phyloP scores from a whole-genome alignment of 1,139 yeast species.

The Magnusiomyces suaveolens region DNA sequence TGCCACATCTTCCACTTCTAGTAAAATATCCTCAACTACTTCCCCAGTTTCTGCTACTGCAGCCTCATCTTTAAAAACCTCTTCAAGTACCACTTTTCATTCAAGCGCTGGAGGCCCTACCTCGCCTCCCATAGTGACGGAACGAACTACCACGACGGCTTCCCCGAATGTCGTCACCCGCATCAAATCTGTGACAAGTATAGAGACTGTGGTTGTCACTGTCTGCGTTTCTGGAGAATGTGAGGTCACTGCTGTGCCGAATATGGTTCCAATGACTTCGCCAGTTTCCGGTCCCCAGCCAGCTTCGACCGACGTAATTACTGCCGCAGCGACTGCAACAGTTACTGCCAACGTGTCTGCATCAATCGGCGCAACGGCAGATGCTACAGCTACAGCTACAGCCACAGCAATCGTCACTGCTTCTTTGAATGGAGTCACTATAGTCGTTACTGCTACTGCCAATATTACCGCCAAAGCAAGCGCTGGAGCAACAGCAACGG shows the following conservation, averaged over 20 bases:
- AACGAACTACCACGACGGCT: neutral
- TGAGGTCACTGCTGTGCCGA: neutral
- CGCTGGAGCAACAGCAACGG: neutral
- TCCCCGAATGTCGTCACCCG: neutral
- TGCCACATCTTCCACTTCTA: neutral
- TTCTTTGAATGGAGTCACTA: neutral
- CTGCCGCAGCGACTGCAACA: neutral
- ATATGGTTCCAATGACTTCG: neutral
- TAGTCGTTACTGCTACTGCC: neutral
- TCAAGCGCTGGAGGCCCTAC: no score
- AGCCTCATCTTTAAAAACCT: neutral
- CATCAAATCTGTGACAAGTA: neutral
- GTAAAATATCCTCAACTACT: neutral
- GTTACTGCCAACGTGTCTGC: neutral
- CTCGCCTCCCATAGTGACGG: no score
- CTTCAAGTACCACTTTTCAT: neutral
- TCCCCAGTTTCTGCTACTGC: neutral
- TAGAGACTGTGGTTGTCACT: neutral
- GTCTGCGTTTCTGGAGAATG: neutral
- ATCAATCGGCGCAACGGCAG: neutral
- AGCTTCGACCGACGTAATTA: neutral
- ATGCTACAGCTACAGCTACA: neutral
- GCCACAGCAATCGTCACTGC: neutral
- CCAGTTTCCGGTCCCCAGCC: neutral
- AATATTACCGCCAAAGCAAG: neutral